These are phyloP conservation scores for Tubosaeta brunneosetosa DNA, from an alignment of 768 basidiomycete species.

Conservation along the genomic window DNA sequence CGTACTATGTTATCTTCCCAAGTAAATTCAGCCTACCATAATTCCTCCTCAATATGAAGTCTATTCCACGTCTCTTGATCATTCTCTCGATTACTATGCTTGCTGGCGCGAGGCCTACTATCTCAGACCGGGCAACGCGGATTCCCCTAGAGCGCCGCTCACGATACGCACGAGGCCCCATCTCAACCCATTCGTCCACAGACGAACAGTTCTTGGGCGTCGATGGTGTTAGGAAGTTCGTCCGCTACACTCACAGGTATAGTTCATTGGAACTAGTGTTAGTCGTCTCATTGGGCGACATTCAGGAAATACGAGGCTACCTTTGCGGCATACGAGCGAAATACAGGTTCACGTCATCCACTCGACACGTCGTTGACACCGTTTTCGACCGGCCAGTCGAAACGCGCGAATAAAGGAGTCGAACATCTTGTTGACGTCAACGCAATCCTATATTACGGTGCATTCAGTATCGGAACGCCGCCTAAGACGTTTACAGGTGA, in stretches of 20 bases:
- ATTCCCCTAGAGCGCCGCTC: slow-evolving; percentile 9
- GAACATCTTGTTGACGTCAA: slow-evolving; percentile 28
- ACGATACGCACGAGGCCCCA: background rate
- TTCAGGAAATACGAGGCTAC: slow-evolving; percentile 40
- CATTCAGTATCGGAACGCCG: slow-evolving; percentile 44
- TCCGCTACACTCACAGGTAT: slow-evolving; percentile 5
- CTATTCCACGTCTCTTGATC: background rate
- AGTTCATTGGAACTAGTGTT: background rate
- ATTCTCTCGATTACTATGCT: background rate
- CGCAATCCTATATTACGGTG: slow-evolving; percentile 37
- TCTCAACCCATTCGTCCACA: background rate
- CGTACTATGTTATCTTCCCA: too few species aligned
- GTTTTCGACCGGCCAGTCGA: background rate
- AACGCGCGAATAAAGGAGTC: slow-evolving; percentile 15
- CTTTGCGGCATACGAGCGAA: slow-evolving; percentile 38
- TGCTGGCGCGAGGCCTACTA: slow-evolving; percentile 7
- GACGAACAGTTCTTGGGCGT: background rate
- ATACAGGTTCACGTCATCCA: slow-evolving; percentile 37
- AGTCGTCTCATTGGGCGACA: background rate
- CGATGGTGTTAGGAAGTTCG: background rate
- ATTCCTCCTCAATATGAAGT: slow-evolving; percentile 7
- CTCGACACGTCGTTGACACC: slow-evolving; percentile 11
- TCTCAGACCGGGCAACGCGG: background rate
- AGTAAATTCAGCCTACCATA: background rate
- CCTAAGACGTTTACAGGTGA: slow-evolving; percentile 35